phyloP scores from a whole-genome alignment of 345 rosid genomes.

The Trapa incisa region DNA sequence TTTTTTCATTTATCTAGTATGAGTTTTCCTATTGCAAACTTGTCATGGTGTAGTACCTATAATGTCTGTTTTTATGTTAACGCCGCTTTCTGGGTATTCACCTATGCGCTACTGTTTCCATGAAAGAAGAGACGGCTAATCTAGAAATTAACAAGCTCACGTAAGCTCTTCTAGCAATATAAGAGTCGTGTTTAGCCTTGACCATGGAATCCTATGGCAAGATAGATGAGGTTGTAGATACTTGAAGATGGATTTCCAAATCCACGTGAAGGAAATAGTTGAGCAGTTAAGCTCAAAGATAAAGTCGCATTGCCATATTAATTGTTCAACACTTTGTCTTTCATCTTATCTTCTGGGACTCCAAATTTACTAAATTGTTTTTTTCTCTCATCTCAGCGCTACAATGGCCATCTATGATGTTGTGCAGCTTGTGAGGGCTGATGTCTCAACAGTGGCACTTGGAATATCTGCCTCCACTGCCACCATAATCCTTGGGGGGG shows the following conservation, averaged over 20 bases:
- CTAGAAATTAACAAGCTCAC: neutral
- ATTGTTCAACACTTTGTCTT: neutral
- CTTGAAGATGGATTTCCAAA: neutral
- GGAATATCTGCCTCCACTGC: constrained; percentile 92
- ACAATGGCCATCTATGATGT: constrained; percentile 92
- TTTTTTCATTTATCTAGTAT: neutral
- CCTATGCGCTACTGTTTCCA: neutral
- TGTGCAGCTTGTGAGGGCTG: constrained; percentile 80
- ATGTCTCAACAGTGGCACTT: constrained; percentile 76
- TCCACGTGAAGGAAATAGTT: neutral
- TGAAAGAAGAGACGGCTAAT: neutral
- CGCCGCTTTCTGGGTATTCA: neutral
- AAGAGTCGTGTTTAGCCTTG: neutral
- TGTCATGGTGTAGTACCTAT: neutral
- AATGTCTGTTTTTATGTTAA: neutral
- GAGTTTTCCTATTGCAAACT: neutral
- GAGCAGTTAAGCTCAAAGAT: neutral
- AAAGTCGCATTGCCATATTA: neutral
- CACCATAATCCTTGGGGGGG: constrained; percentile 84
- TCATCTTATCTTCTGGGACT: neutral
- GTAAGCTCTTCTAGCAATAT: neutral
- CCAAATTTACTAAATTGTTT: constrained; percentile 1
- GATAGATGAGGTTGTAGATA: neutral
- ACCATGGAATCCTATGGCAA: neutral
- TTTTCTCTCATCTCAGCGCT: constrained; percentile 41